Base-by-base conservation (phyloP, 805 yeast genomes). In the Cyberlindnera misumaiensis region DNA sequence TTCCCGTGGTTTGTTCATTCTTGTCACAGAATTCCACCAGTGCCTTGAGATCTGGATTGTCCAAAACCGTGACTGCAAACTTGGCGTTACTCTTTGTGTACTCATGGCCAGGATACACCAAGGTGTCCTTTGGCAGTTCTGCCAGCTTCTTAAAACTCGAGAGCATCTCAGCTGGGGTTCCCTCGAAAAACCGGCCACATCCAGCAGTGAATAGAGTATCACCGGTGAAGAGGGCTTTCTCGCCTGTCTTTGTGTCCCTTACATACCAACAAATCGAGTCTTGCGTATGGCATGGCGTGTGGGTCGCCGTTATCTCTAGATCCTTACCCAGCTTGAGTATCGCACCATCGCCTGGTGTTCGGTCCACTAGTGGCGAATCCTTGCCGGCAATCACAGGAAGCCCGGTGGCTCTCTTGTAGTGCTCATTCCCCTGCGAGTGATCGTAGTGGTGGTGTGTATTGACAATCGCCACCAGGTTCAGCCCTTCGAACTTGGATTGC, bases 231-330 rank as follows among this genome's bases (percentile, higher is more conserved):
- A 93, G 88, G 4, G 83, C 88, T 46, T 68, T 69, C 48, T 87
- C 76, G 26, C 68, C 71, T 1, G 88, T 75, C 27, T 59, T 56
- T 0, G 43, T 32, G 56, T 90, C 97, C 34, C 66, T 65, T 0
- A 75, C 87, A 51, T 62, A 83, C 61, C 87, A 93, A 56, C 97
- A 90, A 43, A 93, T 84, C 3, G 96, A 86, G 62, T 93, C 99
- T 61, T 83, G 93, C 0, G 99, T 93, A 60, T 93, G 99, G 57
- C 99, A 93, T 4, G 99, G 98, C 0, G 99, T 93, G 61, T 90
- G 90, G 29, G 90, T 67, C 1, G 96, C 94, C 2, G 80, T 77
- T 36, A 89, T 73, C 13, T 75, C 68, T 36, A 90, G 55, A 44
- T 71, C 59, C 30, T 68, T 64, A 4, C 96, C 96, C 42, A 88